These are phyloP conservation scores for Sextonia rubra DNA, from an alignment of 164 flowering plant species.

Conservation along the genomic window DNA sequence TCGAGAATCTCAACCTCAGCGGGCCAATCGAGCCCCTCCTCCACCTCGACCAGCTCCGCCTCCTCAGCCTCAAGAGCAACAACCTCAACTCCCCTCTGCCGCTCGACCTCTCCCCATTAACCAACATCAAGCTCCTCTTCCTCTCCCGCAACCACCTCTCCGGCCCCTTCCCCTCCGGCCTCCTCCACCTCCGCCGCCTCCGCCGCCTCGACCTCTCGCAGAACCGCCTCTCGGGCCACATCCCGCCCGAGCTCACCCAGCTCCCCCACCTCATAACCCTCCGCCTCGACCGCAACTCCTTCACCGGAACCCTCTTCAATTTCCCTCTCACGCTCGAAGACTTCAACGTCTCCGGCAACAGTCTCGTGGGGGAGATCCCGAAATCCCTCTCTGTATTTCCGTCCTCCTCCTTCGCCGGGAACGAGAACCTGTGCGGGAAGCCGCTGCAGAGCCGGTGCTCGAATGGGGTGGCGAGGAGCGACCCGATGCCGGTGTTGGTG, in stretches of 20 bases:
- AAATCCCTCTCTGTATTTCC: constrained; percentile 20
- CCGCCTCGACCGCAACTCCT: constrained; percentile 35
- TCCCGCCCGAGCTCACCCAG: constrained; percentile 28
- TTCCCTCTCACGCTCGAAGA: constrained; percentile 18
- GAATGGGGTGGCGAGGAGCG: neutral
- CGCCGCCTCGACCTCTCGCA: constrained; percentile 40
- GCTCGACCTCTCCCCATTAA: constrained; percentile 29
- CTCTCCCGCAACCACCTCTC: constrained; percentile 40
- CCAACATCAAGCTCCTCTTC: constrained; percentile 41
- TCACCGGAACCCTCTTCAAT: constrained; percentile 21
- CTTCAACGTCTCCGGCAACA: constrained; percentile 44
- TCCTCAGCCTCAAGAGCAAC: constrained; percentile 41
- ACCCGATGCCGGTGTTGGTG: constrained; percentile 17
- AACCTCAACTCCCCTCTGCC: constrained; percentile 11
- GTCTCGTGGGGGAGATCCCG: constrained; percentile 38
- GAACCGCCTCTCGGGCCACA: constrained; percentile 30
- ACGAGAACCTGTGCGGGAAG: constrained; percentile 42
- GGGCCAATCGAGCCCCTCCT: constrained; percentile 27
- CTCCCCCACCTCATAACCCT: constrained; percentile 37
- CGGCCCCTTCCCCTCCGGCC: constrained; percentile 36
- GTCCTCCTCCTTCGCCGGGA: constrained; percentile 30
- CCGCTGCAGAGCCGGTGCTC: constrained; percentile 28
- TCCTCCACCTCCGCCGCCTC: constrained; percentile 31
- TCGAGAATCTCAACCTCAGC: constrained; percentile 32
- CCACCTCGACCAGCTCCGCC: constrained; percentile 30